Percentiles rank a stretch among this genome's conserved stretches.
phyloP scores from a whole-genome alignment of 306 rosid genomes.

The Chamaecrista fasciculata region DNA sequence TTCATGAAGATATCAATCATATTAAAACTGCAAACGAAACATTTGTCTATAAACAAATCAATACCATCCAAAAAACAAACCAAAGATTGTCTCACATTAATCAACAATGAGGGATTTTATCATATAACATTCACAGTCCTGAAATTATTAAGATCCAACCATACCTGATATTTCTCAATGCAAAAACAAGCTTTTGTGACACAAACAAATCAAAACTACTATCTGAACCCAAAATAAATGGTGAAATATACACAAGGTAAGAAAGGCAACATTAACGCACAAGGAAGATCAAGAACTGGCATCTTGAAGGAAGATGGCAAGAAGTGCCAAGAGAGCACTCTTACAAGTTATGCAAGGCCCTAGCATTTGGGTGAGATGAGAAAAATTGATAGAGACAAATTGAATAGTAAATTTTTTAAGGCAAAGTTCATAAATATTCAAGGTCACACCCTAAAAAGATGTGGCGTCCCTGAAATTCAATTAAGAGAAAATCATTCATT shows the following conservation, averaged over 20 bases:
- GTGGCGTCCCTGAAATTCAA: neutral
- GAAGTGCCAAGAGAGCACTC: neutral
- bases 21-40: neutral
- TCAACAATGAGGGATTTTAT: neutral
- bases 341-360: neutral
- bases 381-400: neutral
- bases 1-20: neutral
- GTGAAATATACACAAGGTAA: neutral
- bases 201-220: too few species aligned
- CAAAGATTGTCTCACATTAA: neutral
- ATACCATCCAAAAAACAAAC: neutral
- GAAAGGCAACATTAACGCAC: neutral
- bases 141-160: neutral
- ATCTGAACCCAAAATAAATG: neutral
- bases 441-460: neutral
- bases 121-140: neutral
- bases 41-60: neutral
- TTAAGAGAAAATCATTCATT: neutral
- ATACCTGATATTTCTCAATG: neutral
- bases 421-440: neutral
- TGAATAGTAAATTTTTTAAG: neutral
- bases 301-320: neutral
- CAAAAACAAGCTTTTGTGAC: neutral
- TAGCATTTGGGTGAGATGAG: neutral
- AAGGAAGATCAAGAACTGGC: neutral